A percentile compares a stretch with the other conserved stretches of the same genome.
phyloP scores from a whole-genome alignment of 2,329 filamentous ascomycete species.

The Xylariaceae sp. region DNA sequence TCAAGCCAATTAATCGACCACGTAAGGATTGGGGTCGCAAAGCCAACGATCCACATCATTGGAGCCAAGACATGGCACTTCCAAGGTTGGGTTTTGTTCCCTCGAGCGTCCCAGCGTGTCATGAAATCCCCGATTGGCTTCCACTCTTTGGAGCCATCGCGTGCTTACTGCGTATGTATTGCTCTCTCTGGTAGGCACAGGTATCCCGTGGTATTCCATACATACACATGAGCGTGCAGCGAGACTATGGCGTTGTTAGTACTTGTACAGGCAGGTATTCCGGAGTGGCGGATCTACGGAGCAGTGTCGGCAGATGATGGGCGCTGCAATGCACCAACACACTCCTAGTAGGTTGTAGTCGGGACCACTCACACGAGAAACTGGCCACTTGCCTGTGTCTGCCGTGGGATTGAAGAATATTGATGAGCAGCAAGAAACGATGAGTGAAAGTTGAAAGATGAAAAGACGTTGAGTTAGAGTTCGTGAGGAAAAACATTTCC shows the following conservation, averaged over 20 bases:
- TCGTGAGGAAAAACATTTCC: background rate
- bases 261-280: too few relatives aligned
- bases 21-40: background rate
- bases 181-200: too few relatives aligned
- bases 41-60: background rate
- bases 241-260: too few relatives aligned
- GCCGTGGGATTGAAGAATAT: background rate
- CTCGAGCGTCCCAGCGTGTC: background rate
- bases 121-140: constrained; percentile 19
- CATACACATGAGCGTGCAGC: too few relatives aligned
- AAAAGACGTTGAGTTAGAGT: background rate
- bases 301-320: too few relatives aligned
- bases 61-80: background rate
- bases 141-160: too few relatives aligned
- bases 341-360: background rate
- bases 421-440: background rate
- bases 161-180: too few relatives aligned
- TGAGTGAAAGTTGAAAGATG: background rate
- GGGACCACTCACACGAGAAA: background rate
- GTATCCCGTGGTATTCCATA: too few relatives aligned
- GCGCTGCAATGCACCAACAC: too few relatives aligned
- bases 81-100: background rate
- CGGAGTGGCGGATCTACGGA: too few relatives aligned
- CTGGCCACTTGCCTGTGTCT: background rate
- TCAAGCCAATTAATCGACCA: background rate